Base-by-base conservation (phyloP, 2,329 filamentous ascomycete genomes). In the Cladobotryum mycophilum region DNA sequence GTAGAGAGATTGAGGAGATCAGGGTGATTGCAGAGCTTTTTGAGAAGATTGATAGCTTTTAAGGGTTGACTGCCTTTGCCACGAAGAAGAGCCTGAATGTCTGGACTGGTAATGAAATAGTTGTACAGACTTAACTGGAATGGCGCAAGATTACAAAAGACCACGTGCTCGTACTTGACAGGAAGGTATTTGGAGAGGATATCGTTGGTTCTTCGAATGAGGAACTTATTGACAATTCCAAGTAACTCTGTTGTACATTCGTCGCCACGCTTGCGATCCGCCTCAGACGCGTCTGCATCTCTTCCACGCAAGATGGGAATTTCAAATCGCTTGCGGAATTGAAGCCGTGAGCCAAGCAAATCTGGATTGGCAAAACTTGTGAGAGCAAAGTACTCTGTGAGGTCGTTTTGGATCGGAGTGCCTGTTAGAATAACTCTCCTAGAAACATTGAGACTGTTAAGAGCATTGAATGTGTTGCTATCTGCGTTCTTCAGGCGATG, bases 151-250 rank as follows among this genome's bases (percentile, higher is more conserved):
- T 92, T 92, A 76, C 93, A 99, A 71, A 99, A 99, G 1, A 99
- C 93, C 30, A 99, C 93, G 66, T 99, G 93, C 69, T 99, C 93
- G 69, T 99, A 99, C 73, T 99, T 99, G 73, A 97, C 85, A 0
- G 93, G 93, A 53, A 99, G 73, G 64, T 99, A 99, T 68, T 99
- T 99, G 47, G 92, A 96, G 20, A 99, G 72, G 55, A 99, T 95
- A 64, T 99, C 93, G 77, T 99, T 99, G 4, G 92, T 96, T 52
- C 93, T 85, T 53, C 93, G 86, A 61, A 99, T 99, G 66, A 99
- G 95, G 71, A 99, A 99, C 63, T 95, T 96, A 73, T 97, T 99
- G 64, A 99, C 93, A 41, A 95, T 75, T 2, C 76, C 75, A 3
- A 96, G 81, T 13, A 99, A 79, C 61, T 96, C 92, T 4, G 78